These are phyloP conservation scores for Tetracentron sinense DNA, from an alignment of 164 flowering plant genomes.

Conservation along the genomic window DNA sequence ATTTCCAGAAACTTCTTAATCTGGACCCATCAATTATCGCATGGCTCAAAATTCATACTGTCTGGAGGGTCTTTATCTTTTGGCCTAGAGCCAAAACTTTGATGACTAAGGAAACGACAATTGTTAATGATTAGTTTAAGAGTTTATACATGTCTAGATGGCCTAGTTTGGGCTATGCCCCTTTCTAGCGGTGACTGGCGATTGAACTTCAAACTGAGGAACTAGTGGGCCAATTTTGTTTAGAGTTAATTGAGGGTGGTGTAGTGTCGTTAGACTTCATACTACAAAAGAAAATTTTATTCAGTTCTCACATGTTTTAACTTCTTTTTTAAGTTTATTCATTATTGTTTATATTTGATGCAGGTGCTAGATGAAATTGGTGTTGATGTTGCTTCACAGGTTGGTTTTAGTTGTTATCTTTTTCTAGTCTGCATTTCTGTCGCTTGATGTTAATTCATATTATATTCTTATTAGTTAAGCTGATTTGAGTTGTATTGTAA, in stretches of 20 bases:
- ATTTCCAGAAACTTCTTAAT: no score
- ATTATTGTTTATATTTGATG: background rate
- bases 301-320: no score
- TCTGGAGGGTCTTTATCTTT: background rate
- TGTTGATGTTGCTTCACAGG: constrained; percentile 95
- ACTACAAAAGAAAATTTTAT: no score
- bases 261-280: no score
- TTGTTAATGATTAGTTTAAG: no score
- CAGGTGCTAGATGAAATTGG: constrained; percentile 99
- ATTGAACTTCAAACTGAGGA: no score
- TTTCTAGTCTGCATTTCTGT: background rate
- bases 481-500: constrained; percentile 16
- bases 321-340: no score
- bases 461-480: constrained; percentile 1
- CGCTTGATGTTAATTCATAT: background rate
- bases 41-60: background rate
- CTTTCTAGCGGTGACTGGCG: background rate
- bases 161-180: background rate
- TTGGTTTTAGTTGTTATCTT: constrained; percentile 28
- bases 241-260: no score
- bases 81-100: background rate
- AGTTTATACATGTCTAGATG: background rate
- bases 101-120: background rate
- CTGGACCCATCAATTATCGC: background rate
- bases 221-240: no score